Conservation (phyloP, 176 grass and related monocot genomes). For the Aegilops sharonensis region DNA sequence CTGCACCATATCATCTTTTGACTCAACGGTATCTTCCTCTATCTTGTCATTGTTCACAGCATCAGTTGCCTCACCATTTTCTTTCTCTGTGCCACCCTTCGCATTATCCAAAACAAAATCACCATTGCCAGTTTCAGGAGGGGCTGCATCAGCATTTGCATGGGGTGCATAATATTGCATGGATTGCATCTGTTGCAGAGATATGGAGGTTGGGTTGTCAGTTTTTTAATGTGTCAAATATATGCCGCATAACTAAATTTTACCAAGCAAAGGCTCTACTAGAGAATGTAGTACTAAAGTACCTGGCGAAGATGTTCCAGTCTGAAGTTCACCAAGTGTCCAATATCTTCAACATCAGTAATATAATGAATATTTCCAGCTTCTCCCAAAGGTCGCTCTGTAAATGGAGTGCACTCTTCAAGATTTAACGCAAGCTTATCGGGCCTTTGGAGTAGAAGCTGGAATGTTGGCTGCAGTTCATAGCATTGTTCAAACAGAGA, state of each 20-base stretch:
- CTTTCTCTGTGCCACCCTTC: constrained; percentile 30
- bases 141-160: constrained; percentile 39
- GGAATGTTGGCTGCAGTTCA: constrained; percentile 94
- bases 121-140: constrained; percentile 36
- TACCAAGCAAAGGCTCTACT: background rate
- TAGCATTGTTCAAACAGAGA: constrained; percentile 93
- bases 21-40: constrained; percentile 19
- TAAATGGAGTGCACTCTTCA: constrained; percentile 79
- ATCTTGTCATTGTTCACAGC: constrained; percentile 15
- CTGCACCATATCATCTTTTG: constrained; percentile 30
- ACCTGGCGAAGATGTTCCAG: constrained; percentile 86
- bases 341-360: constrained; percentile 73
- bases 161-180: constrained; percentile 57
- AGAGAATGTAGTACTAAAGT: background rate
- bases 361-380: constrained; percentile 62
- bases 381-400: constrained; percentile 64
- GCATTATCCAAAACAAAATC: constrained; percentile 31
- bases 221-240: background rate
- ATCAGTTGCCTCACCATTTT: constrained; percentile 28
- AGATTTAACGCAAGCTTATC: constrained; percentile 82
- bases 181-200: constrained; percentile 64
- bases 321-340: constrained; percentile 77
- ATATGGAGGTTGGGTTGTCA: background rate
- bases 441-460: constrained; percentile 74
- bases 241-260: background rate